phyloP scores from a whole-genome alignment of 192 early-diverging fungal species.

The Coemansia sp. region DNA sequence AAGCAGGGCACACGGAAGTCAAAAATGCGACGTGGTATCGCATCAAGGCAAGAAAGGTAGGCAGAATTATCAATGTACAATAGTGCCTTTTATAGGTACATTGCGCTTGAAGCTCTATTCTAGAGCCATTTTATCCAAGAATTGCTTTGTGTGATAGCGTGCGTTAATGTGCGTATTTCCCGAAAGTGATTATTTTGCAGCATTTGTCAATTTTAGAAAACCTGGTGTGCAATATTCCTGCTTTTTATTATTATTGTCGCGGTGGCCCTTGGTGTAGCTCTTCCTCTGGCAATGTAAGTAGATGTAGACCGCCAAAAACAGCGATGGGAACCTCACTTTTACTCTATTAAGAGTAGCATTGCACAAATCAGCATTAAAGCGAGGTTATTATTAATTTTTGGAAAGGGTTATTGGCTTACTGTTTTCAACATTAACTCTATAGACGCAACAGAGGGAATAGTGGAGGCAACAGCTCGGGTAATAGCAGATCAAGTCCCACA shows the following conservation, averaged over 20 bases:
- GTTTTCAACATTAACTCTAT: neutral
- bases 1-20: conserved; percentile 19
- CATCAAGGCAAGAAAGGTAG: conserved; percentile 45
- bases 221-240: conserved; percentile 39
- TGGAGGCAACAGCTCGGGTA: conserved; percentile 1
- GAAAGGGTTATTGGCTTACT: neutral
- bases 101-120: neutral
- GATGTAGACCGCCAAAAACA: neutral
- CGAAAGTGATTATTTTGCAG: neutral
- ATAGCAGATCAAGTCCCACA: neutral
- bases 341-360: neutral
- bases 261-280: conserved; percentile 30
- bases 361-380: neutral
- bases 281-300: conserved; percentile 53
- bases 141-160: neutral
- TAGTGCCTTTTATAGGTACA: too few species aligned
- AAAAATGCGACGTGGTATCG: conserved; percentile 37
- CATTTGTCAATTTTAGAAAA: conserved; percentile 33
- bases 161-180: neutral
- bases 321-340: neutral
- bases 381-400: neutral
- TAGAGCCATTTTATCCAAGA: neutral
- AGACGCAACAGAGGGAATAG: conserved; percentile 13
- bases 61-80: neutral
- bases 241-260: conserved; percentile 34